A percentile compares a stretch with the other conserved stretches of the same genome.
These are phyloP conservation scores for Vigna trinervia DNA, from an alignment of 306 rosid species.

Conservation along the genomic window DNA sequence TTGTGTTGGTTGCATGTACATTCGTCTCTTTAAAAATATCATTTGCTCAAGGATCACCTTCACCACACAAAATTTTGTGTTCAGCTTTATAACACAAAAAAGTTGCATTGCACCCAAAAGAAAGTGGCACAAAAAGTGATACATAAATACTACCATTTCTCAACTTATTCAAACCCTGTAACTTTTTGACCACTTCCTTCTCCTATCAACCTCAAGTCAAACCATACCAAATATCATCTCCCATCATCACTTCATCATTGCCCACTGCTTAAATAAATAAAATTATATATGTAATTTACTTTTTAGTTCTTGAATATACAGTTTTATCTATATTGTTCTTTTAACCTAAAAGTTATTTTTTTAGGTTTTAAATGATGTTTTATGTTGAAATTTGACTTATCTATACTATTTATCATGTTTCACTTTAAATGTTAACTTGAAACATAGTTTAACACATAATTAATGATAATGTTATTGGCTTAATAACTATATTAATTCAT, in stretches of 20 bases:
- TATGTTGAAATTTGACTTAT: too few relatives aligned
- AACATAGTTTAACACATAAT: too few relatives aligned
- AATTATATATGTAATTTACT: too few relatives aligned
- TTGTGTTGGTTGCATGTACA: neutral
- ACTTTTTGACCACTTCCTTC: neutral
- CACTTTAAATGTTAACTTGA: too few relatives aligned
- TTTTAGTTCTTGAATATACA: too few relatives aligned
- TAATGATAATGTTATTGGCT: too few relatives aligned
- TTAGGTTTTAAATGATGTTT: too few relatives aligned
- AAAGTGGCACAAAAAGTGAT: neutral
- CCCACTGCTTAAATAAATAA: neutral
- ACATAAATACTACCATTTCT: neutral
- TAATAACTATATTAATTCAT: too few relatives aligned
- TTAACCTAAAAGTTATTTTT: too few relatives aligned
- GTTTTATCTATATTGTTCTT: too few relatives aligned
- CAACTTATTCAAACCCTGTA: neutral
- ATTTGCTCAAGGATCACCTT: neutral
- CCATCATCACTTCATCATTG: neutral
- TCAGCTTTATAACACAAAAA: neutral
- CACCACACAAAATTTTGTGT: neutral
- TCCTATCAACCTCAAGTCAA: conserved; percentile 26
- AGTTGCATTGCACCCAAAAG: neutral
- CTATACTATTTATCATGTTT: too few relatives aligned
- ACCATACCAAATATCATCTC: neutral
- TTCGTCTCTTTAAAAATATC: neutral